These are phyloP conservation scores for Brassica rapa DNA, from an alignment of 345 rosid species.

Conservation along the genomic window DNA sequence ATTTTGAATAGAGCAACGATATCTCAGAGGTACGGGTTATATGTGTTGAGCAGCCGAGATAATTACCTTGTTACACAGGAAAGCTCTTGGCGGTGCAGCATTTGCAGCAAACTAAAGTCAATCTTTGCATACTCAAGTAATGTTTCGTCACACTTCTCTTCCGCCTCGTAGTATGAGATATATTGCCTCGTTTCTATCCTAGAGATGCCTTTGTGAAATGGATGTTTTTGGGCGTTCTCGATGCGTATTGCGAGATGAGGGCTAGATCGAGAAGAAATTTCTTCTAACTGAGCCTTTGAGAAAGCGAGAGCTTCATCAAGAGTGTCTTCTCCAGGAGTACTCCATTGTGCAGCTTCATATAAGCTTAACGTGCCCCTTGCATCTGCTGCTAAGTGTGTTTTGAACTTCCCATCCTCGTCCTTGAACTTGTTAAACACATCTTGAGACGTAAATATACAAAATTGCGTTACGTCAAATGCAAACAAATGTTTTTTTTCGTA, in stretches of 20 bases:
- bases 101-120: not conserved
- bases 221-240: conserved; percentile 22
- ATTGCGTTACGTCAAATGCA: not conserved
- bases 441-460: not conserved
- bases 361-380: not conserved
- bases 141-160: not conserved
- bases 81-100: conserved; percentile 26
- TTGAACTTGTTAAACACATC: conserved; percentile 25
- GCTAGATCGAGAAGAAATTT: not conserved
- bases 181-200: not conserved
- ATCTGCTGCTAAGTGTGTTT: not conserved
- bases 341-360: not conserved
- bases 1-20: too few relatives aligned
- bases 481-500: too few relatives aligned
- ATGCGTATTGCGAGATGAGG: conserved; percentile 23
- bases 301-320: conserved; percentile 23
- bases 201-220: conserved; percentile 22
- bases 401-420: not conserved
- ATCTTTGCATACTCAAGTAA: not conserved
- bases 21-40: too few relatives aligned
- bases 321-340: conserved; percentile 18
- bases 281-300: not conserved
- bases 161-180: not conserved
- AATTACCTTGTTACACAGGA: conserved; percentile 9
- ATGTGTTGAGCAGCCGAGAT: not conserved